Conservation (phyloP, 2,329 filamentous ascomycete genomes). For the Aspergillus sp. region DNA sequence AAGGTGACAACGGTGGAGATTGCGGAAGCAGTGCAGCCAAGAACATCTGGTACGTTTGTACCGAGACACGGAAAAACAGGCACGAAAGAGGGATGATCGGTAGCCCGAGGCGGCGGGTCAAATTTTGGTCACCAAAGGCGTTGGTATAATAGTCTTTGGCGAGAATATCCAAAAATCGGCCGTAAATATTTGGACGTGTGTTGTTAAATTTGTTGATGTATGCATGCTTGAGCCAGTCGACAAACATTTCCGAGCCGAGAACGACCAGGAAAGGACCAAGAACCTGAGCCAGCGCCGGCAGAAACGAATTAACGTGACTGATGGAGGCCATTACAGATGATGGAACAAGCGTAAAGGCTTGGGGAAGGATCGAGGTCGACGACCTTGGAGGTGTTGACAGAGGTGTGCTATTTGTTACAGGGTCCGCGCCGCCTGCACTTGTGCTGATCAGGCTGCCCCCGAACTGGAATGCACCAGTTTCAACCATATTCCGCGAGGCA, state of each 20-base stretch:
- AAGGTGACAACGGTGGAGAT: conserved; percentile 62
- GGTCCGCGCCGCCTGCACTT: conserved; percentile 29
- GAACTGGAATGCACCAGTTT: conserved; percentile 78
- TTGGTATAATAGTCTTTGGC: conserved; percentile 98
- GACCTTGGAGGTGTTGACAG: conserved; percentile 57
- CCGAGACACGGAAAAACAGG: conserved; percentile 86
- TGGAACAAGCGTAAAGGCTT: conserved; percentile 75
- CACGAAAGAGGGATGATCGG: conserved; percentile 91
- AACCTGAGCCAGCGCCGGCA: conserved; percentile 66
- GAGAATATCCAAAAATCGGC: conserved; percentile 84
- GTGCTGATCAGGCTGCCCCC: conserved; percentile 37
- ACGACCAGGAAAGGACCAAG: conserved; percentile 92
- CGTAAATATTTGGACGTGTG: conserved; percentile 85
- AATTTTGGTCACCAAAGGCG: conserved; percentile 84
- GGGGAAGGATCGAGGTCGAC: conserved; percentile 73
- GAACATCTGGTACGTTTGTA: conserved; percentile 99
- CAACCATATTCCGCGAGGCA: conserved; percentile 91
- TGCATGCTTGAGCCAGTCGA: conserved; percentile 95
- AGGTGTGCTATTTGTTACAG: conserved; percentile 48
- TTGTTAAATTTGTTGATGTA: conserved; percentile 99
- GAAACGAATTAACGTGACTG: conserved; percentile 43
- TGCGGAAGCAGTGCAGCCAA: conserved; percentile 80
- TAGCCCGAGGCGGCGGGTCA: conserved; percentile 84
- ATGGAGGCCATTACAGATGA: conserved; percentile 56
- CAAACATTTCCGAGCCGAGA: conserved; percentile 91